A percentile compares a stretch with the other conserved stretches of the same genome.
Evolutionary conservation across 305 asterid species (phyloP).

Genomic region (Andrographis paniculata): DNA sequence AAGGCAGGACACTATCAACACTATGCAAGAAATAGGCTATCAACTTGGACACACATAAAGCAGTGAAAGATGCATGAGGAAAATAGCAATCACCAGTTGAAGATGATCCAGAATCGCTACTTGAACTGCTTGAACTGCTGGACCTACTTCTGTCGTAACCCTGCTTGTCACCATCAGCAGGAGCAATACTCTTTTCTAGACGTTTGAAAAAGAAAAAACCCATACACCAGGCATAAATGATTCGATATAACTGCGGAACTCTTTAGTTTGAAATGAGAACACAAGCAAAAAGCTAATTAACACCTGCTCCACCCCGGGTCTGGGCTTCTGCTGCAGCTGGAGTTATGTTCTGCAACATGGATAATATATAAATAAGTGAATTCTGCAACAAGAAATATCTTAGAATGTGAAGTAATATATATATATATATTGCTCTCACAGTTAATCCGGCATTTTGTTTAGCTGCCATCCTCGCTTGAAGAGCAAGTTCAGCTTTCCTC

Average conservation of each 20-base stretch:
- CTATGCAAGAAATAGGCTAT: background rate
- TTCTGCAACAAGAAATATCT: background rate
- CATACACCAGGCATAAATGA: background rate
- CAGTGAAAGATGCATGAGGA: background rate
- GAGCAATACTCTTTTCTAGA: background rate
- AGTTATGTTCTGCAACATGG: constrained; percentile 16
- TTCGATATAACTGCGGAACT: background rate
- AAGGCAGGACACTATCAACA: background rate
- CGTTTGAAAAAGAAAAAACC: background rate
- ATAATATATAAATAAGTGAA: background rate
- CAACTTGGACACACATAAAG: background rate
- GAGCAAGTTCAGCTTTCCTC: constrained; percentile 40
- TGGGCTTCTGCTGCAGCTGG: constrained; percentile 13
- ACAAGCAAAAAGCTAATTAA: background rate
- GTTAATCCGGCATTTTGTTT: constrained; percentile 20
- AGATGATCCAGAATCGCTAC: constrained; percentile 12
- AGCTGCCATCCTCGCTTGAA: constrained; percentile 25
- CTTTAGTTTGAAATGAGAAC: background rate
- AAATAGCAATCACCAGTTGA: constrained; percentile 3
- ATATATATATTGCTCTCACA: constrained; percentile 17
- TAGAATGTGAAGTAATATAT: no score
- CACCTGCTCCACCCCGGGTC: constrained; percentile 17
- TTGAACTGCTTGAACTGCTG: constrained; percentile 12
- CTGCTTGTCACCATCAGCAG: background rate
- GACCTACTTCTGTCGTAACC: background rate